phyloP scores from a whole-genome alignment of 2,329 filamentous ascomycete species.

The Hymenoscyphus infarciens region DNA sequence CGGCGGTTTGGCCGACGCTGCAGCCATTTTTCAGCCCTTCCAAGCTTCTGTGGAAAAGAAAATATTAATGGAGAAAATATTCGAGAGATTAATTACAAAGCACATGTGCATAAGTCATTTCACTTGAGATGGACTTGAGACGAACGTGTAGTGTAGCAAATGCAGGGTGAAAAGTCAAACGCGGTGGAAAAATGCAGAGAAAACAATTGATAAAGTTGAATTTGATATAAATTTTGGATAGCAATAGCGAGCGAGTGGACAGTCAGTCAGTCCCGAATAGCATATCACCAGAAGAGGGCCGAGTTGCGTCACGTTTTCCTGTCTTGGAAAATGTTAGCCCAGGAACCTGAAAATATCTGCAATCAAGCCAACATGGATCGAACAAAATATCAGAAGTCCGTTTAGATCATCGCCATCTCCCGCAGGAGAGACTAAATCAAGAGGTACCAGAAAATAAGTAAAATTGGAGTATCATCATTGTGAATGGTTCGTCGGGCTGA shows the following conservation, averaged over 20 bases:
- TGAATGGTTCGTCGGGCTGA: conserved; percentile 13
- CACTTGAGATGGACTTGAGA: background rate
- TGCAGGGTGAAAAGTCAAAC: background rate
- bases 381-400: conserved; percentile 29
- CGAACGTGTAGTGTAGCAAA: no score
- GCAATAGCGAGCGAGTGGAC: background rate
- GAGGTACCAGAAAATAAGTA: conserved; percentile 87
- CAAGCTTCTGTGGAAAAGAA: background rate
- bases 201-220: background rate
- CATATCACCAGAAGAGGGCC: background rate
- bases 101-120: conserved; percentile 1
- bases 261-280: no score
- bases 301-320: background rate
- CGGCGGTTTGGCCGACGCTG: background rate
- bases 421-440: conserved; percentile 64
- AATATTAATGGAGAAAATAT: background rate
- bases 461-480: conserved; percentile 70
- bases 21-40: background rate
- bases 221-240: background rate
- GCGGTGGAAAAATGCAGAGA: background rate
- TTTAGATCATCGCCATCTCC: conserved; percentile 27
- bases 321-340: conserved; percentile 5
- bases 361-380: conserved; percentile 2
- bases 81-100: background rate
- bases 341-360: background rate